Base-by-base conservation (phyloP, 176 grass and related monocot genomes). In the Puccinellia tenuiflora region DNA sequence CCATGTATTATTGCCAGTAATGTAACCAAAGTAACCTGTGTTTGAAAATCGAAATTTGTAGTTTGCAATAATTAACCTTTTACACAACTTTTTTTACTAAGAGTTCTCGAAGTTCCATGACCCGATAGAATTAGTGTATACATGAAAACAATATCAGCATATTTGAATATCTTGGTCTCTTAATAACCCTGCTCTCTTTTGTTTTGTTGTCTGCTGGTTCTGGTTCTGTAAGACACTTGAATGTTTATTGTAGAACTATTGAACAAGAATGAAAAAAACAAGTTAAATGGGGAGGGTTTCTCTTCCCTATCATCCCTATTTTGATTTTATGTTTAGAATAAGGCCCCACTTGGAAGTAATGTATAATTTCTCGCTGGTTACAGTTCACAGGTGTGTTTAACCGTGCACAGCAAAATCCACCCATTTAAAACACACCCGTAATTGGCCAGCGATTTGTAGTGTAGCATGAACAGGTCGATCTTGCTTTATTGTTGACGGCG, bases 1-100 rank as follows among this genome's bases (percentile, higher is more conserved):
- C 34, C 13, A 33, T 78, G 56, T 65, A 62, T 21, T 74, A n/a
- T 38, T 82, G 38, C 29, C n/a, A 65, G 50, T 59, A 77, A 77
- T 26, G 13, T 68, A 69, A 56, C 16, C 16, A 53, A 31, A 61
- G 39, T 47, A 45, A 87, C 62, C 6, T 55, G 6, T 20, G 3
- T 28, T 73, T 73, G 42, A 31, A 73, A 73, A 28, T 80, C 43
- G 25, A 26, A 55, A 47, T 29, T 26, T 7, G 6, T 46, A 67
- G 37, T 39, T 86, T 46, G 55, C 7, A 38, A 37, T 61, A 35
- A 38, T 76, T 57, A 62, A 83, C 7, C 34, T 73, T 69, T 40
- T 39, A 37, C 69, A 62, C 33, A 6, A 61, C 15, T 80, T 4
- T 1, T 61, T 22, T 65, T 9, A 18, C 60, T 61, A 25, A 9